Conservation (phyloP, 2,329 filamentous ascomycete species). For the Exophiala mesophila region DNA sequence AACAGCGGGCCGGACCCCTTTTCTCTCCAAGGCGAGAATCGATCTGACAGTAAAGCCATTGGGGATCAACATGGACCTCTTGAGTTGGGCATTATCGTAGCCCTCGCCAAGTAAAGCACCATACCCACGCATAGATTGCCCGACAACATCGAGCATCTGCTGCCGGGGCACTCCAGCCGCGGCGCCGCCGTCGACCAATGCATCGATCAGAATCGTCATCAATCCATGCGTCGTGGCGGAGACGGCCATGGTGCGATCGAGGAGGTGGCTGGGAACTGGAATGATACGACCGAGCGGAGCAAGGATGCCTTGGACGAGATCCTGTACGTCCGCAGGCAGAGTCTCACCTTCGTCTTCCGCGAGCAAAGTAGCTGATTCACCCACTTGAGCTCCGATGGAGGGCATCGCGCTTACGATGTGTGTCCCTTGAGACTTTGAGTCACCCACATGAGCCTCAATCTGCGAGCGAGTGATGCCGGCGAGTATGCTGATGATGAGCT, state of each 20-base stretch:
- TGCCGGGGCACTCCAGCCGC: neutral
- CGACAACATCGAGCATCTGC: neutral
- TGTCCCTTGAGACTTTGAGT: neutral
- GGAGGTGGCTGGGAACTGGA: neutral
- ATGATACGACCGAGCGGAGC: neutral
- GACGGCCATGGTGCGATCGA: neutral
- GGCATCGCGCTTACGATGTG: neutral
- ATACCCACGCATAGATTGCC: neutral
- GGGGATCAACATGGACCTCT: neutral
- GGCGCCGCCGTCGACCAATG: neutral
- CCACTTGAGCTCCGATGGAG: neutral
- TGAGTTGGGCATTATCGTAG: neutral
- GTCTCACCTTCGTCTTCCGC: neutral
- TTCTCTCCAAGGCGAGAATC: neutral
- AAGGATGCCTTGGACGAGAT: neutral
- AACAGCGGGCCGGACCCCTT: neutral
- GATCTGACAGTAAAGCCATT: neutral
- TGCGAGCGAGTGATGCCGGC: slow-evolving; percentile 36
- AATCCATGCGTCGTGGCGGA: neutral
- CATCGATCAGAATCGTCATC: neutral
- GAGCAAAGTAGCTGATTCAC: neutral
- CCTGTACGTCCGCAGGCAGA: neutral
- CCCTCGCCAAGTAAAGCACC: neutral
- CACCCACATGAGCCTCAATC: slow-evolving; percentile 9
- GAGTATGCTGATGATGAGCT: slow-evolving; percentile 49